Base-by-base conservation (phyloP, 164 flowering plant species). In the Houttuynia cordata region DNA sequence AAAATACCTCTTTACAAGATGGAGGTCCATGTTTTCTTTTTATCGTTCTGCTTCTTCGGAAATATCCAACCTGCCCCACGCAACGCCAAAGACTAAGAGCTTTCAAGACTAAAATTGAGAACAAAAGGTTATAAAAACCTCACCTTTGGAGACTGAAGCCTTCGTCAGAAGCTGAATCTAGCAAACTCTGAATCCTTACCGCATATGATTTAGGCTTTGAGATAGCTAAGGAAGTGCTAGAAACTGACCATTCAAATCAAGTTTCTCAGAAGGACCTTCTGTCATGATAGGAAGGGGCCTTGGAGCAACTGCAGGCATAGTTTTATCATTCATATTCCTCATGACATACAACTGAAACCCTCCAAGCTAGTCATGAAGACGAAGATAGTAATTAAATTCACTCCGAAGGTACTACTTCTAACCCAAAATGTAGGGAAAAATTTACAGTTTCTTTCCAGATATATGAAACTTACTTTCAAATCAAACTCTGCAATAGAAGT, bases 401-500 rank as follows among this genome's bases (percentile, higher is more conserved):
- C 6, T n/a, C 23, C 5, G 21, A 58, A 14, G n/a, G 10, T 18
- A 4, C 4, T 17, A 39, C 5, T 17, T 60, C 47, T 25, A 66
- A 42, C 65, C 21, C 15, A 19, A 63, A 20, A 22, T 15, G 21
- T 30, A 20, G 63, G 61, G 18, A 19, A 15, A 39, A 24, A 21
- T 65, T 63, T 22, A 58, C 15, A 45, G n/a, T 47, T 18, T n/a
- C n/a, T 24, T 17, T 30, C 17, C 19, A n/a, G 13, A 40, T 17
- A 64, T 21, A 8, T 10, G 9, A 13, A 37, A 49, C 8, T 75
- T 72, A 90, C 97, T 71, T 83, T 87, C 68, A 87, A 69, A 67
- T 85, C 87, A 72, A 87, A 76, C 71, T 90, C 92, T 45, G 87
- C 87, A 65, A 90, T 70, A 53, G 93, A 81, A 51, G 87, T 78